These are phyloP conservation scores for Lentinula novae-zelandiae DNA, from an alignment of 1,284 basidiomycete species.

Conservation along the genomic window DNA sequence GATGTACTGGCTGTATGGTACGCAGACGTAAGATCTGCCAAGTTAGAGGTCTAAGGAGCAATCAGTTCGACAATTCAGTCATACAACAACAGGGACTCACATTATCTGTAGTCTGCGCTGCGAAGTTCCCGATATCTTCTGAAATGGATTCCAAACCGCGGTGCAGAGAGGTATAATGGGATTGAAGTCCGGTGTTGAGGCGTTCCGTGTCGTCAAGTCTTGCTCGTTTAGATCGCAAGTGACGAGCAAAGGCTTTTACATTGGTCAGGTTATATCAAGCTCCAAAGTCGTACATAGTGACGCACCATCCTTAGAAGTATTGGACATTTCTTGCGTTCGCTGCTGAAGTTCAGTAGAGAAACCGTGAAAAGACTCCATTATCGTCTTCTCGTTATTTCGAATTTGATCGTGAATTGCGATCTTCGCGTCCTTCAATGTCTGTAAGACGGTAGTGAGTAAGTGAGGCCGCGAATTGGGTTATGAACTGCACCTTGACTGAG, in stretches of 20 bases:
- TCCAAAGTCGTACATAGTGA: background rate
- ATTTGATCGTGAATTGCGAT: slow-evolving; percentile 41
- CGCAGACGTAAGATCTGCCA: slow-evolving; percentile 35
- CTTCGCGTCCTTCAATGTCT: slow-evolving; percentile 43
- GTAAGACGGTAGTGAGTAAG: background rate
- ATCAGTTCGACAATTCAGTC: background rate
- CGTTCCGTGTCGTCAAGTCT: slow-evolving; percentile 55
- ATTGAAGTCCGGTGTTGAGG: slow-evolving; percentile 46
- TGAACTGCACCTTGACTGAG: slow-evolving; percentile 50
- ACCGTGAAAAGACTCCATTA: slow-evolving; percentile 44
- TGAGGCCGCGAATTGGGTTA: background rate
- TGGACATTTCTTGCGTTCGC: slow-evolving; percentile 40
- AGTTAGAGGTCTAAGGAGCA: slow-evolving; percentile 33
- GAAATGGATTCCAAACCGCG: slow-evolving; percentile 47
- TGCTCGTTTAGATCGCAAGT: slow-evolving; percentile 61
- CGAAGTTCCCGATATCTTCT: slow-evolving; percentile 43
- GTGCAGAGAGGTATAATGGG: slow-evolving; percentile 47
- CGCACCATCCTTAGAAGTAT: slow-evolving; percentile 46
- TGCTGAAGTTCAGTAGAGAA: slow-evolving; percentile 53
- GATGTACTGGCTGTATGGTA: slow-evolving; percentile 37
- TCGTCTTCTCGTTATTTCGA: slow-evolving; percentile 38
- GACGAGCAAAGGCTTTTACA: slow-evolving; percentile 54
- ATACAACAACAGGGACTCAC: slow-evolving; percentile 32
- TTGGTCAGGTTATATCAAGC: background rate
- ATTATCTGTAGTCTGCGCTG: slow-evolving; percentile 41